Evolutionary conservation across 2,329 filamentous ascomycete genomes (phyloP).

Genomic region (Sphaerulina musiva): DNA sequence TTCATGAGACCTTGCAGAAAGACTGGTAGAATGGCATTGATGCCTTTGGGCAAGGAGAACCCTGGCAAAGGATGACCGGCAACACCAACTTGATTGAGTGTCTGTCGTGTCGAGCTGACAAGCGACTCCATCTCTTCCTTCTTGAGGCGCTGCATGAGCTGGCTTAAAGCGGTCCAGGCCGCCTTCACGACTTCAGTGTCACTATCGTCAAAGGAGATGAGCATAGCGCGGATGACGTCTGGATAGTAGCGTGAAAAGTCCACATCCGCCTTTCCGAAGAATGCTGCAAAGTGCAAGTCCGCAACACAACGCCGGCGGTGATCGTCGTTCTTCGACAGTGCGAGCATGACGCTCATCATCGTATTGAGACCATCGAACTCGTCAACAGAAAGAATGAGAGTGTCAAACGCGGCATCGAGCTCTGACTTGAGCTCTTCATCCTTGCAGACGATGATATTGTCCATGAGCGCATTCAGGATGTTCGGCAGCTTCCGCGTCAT

Average conservation of each 20-base stretch:
- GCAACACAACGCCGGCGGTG: conserved; percentile 74
- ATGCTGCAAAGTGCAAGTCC: conserved; percentile 72
- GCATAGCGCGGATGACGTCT: conserved; percentile 81
- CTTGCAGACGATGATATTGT: conserved; percentile 73
- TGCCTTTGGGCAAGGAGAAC: conserved; percentile 88
- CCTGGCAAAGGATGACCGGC: conserved; percentile 77
- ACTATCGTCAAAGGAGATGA: conserved; percentile 85
- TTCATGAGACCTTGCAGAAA: conserved; percentile 98
- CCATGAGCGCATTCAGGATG: conserved; percentile 90
- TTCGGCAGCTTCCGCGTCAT: conserved; percentile 86
- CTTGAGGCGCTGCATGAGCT: conserved; percentile 79
- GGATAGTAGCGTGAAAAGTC: conserved; percentile 96
- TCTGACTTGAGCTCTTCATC: conserved; percentile 70
- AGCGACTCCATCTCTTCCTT: conserved; percentile 98
- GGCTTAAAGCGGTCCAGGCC: conserved; percentile 78
- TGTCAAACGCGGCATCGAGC: conserved; percentile 75
- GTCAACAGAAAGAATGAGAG: conserved; percentile 84
- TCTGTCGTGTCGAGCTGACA: conserved; percentile 77
- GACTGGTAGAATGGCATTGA: conserved; percentile 91
- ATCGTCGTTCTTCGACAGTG: conserved; percentile 85
- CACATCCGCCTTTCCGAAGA: conserved; percentile 72
- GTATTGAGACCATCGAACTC: conserved; percentile 94
- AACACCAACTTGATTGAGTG: conserved; percentile 81
- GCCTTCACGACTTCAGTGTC: conserved; percentile 81
- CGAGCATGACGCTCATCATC: conserved; percentile 86